Percentiles rank a stretch among this genome's conserved stretches.
phyloP scores from a whole-genome alignment of 345 rosid species.

The Aegle marmelos region DNA sequence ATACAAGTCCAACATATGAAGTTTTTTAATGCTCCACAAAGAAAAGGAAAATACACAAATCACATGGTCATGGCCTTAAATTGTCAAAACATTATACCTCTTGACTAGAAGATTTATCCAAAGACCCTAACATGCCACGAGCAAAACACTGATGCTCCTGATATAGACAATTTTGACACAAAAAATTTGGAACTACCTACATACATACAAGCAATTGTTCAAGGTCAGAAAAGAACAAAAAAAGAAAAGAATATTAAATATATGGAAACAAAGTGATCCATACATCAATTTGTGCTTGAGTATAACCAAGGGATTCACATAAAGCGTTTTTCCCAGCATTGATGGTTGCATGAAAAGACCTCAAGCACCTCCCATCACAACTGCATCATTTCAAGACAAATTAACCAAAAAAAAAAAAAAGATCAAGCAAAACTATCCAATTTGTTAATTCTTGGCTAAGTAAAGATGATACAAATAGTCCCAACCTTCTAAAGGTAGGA shows the following conservation, averaged over 20 bases:
- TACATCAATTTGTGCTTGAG: constrained; percentile 46
- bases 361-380: constrained; percentile 70
- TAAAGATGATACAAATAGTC: neutral
- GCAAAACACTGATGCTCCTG: constrained; percentile 67
- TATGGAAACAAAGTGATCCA: constrained; percentile 15
- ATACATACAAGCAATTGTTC: constrained; percentile 17
- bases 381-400: constrained; percentile 30
- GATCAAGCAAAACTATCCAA: neutral
- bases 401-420: neutral
- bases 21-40: neutral
- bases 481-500: neutral
- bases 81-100: constrained; percentile 40
- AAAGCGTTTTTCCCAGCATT: constrained; percentile 30
- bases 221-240: neutral
- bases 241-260: neutral
- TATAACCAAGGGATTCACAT: constrained; percentile 61
- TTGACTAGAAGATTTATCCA: constrained; percentile 39
- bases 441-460: neutral
- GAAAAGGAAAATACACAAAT: neutral
- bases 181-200: constrained; percentile 47
- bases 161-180: constrained; percentile 54
- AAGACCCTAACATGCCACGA: constrained; percentile 68
- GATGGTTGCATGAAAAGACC: constrained; percentile 65
- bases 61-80: neutral
- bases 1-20: neutral